Evolutionary conservation across 306 rosid genomes (phyloP), one percentile per base, ranked within the genome.

Genomic region (Sphenostylis stenocarpa): DNA sequence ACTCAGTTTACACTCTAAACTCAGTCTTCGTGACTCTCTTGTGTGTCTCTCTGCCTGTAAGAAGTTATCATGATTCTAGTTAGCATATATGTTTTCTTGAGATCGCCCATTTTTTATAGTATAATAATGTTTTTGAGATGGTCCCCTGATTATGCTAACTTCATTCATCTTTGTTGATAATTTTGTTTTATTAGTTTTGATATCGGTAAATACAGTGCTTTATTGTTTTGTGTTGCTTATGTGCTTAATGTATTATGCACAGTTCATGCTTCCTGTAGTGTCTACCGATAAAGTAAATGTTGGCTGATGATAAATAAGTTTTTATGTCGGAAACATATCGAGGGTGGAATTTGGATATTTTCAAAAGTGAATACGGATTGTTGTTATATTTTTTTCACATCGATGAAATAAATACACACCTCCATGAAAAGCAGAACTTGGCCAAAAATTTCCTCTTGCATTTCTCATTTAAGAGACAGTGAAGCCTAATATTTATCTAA

Each of bases 371-470:
- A 36, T 65, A n/a, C 44, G 15, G 69, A 17, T 70, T 70, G 53
- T 51, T 82, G 48, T 73, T 38, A 24, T 31, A 31, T 3, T 1
- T 5, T 3, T 1, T 31, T 49, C 36, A 23, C 29, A 33, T 61
- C 49, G 70, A 76, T 75, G 72, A 38, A 48, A 67, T 26, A 55
- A 66, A 69, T 16, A 82, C 71, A 56, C 5, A 90, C 96, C 88
- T 87, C 88, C 87, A 84, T 78, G 82, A 90, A 90, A 63, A 91
- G 88, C 85, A 94, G 96, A 83, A 91, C 96, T 16, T 94, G 98
- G 62, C 98, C 96, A 82, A 94, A 91, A 75, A 93, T 93, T 81
- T 88, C 97, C 82, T 90, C 98, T 96, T 91, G 89, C 81, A 68
- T 31, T 3, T 31, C 4, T 4, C 36, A 31, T 3, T 3, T 31